Conservation (phyloP, 1,139 yeast genomes). For the Hansenula anomala region DNA sequence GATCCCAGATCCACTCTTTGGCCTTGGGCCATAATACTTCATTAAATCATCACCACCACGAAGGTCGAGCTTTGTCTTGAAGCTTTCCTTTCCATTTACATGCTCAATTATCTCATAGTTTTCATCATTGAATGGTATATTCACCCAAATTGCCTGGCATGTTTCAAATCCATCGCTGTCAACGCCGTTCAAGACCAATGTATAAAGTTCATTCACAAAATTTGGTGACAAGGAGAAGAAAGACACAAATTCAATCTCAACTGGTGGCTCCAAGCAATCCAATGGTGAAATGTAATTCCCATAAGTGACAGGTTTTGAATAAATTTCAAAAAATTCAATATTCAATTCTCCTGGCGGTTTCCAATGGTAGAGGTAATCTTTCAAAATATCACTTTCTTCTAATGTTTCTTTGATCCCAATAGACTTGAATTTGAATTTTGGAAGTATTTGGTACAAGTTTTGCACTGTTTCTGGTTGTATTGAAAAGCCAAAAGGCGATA, state of each 20-base stretch:
- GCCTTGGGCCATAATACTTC: constrained; percentile 73
- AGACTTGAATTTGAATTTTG: background rate
- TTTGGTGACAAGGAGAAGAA: background rate
- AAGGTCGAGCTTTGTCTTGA: constrained; percentile 2
- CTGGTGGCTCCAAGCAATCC: background rate
- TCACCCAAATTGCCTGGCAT: constrained; percentile 2
- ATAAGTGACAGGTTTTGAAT: background rate
- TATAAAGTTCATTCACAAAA: background rate
- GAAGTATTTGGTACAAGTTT: constrained; percentile 5
- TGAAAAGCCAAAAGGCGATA: too few relatives aligned
- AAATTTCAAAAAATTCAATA: background rate
- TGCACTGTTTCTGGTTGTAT: background rate
- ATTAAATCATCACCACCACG: constrained; percentile 24
- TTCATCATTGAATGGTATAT: background rate
- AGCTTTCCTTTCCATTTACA: background rate
- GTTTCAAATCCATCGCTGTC: background rate
- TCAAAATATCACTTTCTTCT: background rate
- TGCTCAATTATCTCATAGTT: background rate
- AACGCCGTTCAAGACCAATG: background rate
- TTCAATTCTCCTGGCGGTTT: constrained; percentile 3
- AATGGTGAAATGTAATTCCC: constrained; percentile 3
- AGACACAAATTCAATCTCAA: background rate
- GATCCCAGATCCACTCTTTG: constrained; percentile 75
- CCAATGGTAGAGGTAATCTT: background rate
- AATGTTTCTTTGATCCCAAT: constrained; percentile 15